Percentiles rank a stretch among this genome's conserved stretches.
phyloP scores from a whole-genome alignment of 495 filamentous ascomycete genomes.

The Talaromyces ruber region DNA sequence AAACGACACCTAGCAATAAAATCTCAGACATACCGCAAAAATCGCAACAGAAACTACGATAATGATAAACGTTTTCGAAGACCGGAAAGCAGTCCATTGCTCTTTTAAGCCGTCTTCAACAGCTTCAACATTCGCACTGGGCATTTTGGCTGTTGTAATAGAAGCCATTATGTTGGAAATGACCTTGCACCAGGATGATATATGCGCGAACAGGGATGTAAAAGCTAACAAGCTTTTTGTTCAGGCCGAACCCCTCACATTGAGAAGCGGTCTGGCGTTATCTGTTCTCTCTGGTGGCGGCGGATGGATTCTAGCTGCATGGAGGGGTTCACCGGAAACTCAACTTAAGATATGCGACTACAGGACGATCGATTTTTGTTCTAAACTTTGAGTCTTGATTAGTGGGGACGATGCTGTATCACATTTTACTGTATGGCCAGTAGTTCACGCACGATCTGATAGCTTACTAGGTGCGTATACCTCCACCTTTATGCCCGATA shows the following conservation, averaged over 20 bases:
- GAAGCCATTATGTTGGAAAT: neutral
- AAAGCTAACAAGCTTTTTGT: neutral
- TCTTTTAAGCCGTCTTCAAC: neutral
- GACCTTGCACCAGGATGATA: neutral
- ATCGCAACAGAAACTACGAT: constrained; percentile 45
- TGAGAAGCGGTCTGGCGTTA: neutral
- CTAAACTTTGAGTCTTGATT: neutral
- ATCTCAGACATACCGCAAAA: constrained; percentile 32
- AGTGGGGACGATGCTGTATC: neutral
- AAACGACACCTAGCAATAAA: neutral
- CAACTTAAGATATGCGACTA: neutral
- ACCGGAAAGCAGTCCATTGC: constrained; percentile 12
- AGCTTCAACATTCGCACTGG: neutral
- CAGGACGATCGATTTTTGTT: neutral
- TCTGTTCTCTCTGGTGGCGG: neutral
- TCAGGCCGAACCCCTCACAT: neutral
- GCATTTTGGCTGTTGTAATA: neutral
- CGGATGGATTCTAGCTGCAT: no score
- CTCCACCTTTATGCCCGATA: neutral
- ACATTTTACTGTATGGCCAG: neutral
- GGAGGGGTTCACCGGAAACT: neutral
- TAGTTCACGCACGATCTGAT: neutral
- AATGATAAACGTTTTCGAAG: constrained; percentile 39
- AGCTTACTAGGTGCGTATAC: neutral
- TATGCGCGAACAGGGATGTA: neutral